These are phyloP conservation scores for Diaporthe citri DNA, from an alignment of 2,329 filamentous ascomycete genomes.

Conservation along the genomic window DNA sequence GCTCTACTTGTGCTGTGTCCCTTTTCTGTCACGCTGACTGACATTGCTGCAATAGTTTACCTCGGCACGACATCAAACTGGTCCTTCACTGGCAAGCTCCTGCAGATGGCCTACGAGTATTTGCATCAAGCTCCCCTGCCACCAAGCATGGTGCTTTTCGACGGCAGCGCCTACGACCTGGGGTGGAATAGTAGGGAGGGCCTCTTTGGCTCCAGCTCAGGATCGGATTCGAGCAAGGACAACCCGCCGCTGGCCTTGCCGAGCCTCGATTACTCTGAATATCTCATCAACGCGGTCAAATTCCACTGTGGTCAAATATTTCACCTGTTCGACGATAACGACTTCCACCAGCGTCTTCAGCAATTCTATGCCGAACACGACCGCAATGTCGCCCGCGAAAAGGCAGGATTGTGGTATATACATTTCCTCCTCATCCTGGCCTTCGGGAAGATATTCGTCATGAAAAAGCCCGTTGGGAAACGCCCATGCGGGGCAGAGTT, in stretches of 20 bases:
- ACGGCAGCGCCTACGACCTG: slow-evolving; percentile 64
- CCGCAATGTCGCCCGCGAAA: slow-evolving; percentile 33
- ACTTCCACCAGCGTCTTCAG: slow-evolving; percentile 56
- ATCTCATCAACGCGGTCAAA: slow-evolving; percentile 67
- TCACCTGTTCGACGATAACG: slow-evolving; percentile 66
- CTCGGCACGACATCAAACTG: slow-evolving; percentile 69
- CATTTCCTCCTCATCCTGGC: slow-evolving; percentile 67
- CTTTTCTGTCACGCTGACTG: neutral
- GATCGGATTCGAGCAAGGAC: neutral
- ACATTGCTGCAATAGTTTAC: slow-evolving; percentile 54
- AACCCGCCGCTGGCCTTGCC: slow-evolving; percentile 51
- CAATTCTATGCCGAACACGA: slow-evolving; percentile 46
- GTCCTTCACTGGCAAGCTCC: slow-evolving; percentile 64
- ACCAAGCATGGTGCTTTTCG: slow-evolving; percentile 60
- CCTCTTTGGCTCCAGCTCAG: neutral
- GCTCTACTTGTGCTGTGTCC: too few species aligned
- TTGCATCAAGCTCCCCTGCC: slow-evolving; percentile 58
- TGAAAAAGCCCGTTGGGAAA: slow-evolving; percentile 51
- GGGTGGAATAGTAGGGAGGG: slow-evolving; percentile 60
- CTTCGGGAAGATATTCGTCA: slow-evolving; percentile 66
- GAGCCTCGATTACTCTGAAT: slow-evolving; percentile 63
- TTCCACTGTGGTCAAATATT: slow-evolving; percentile 68
- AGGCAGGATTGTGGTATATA: slow-evolving; percentile 59
- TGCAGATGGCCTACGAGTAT: slow-evolving; percentile 62
- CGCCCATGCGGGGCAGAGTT: slow-evolving; percentile 61